Percentiles rank a stretch among this genome's conserved stretches.
Conservation (phyloP, 306 rosid genomes). For the Leucaena leucocephala region DNA sequence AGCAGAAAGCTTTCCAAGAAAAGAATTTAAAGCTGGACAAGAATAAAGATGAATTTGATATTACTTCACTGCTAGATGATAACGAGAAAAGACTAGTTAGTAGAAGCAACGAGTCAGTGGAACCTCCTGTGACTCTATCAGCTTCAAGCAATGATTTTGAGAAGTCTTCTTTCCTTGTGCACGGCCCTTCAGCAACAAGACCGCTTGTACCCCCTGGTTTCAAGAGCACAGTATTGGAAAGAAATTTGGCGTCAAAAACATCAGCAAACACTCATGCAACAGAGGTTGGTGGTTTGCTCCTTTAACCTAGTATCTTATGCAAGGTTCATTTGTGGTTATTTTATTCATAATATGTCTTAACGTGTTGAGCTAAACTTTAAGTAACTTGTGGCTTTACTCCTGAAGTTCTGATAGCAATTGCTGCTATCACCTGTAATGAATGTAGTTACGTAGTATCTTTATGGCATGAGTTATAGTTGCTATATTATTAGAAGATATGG, state of each 20-base stretch:
- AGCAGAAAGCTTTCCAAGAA: slow-evolving; percentile 76
- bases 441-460: slow-evolving; percentile 3
- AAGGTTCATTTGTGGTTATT: background rate
- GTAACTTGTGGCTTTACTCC: slow-evolving; percentile 5
- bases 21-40: slow-evolving; percentile 57
- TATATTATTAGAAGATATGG: background rate
- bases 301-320: background rate
- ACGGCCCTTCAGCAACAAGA: slow-evolving; percentile 65
- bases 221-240: slow-evolving; percentile 59
- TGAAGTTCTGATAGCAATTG: slow-evolving; percentile 17
- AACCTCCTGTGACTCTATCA: slow-evolving; percentile 40
- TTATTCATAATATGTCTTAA: slow-evolving; percentile 8
- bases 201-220: slow-evolving; percentile 99
- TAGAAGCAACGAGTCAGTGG: slow-evolving; percentile 55
- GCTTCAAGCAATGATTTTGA: slow-evolving; percentile 61
- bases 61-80: slow-evolving; percentile 54
- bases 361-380: slow-evolving; percentile 15
- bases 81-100: slow-evolving; percentile 53
- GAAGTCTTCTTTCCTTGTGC: slow-evolving; percentile 54
- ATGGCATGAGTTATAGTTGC: slow-evolving; percentile 9
- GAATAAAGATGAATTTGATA: slow-evolving; percentile 59
- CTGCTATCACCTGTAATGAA: slow-evolving; percentile 10
- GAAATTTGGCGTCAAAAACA: slow-evolving; percentile 55
- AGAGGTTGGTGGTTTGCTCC: slow-evolving; percentile 58
- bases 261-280: slow-evolving; percentile 40